Percentiles rank a stretch among this genome's conserved stretches.
Conservation (phyloP, 1,284 basidiomycete species). For the Agaricales sp. region DNA sequence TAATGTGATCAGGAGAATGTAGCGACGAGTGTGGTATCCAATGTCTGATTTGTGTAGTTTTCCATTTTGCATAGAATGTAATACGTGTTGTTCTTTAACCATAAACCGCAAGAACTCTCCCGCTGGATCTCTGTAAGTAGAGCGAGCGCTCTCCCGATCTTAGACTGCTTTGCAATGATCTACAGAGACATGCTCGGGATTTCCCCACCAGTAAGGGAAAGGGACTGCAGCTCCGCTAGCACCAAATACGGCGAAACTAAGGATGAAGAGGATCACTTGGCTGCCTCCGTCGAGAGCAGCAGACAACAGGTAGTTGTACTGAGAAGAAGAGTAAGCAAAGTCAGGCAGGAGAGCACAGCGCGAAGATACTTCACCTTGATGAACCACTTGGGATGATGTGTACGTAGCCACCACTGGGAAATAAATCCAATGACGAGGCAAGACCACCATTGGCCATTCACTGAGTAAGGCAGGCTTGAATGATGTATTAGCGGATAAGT, state of each 20-base stretch:
- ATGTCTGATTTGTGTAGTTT: no score
- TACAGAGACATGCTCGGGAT: no score
- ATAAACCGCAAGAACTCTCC: no score
- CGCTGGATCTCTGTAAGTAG: no score
- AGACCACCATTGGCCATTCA: slow-evolving; percentile 42
- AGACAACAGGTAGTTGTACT: slow-evolving; percentile 35
- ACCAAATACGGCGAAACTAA: slow-evolving; percentile 60
- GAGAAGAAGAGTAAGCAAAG: slow-evolving; percentile 5
- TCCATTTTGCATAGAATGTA: no score
- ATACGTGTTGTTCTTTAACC: no score
- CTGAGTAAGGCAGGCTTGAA: slow-evolving; percentile 42
- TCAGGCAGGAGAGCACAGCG: slow-evolving; percentile 7
- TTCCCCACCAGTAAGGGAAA: slow-evolving; percentile 34
- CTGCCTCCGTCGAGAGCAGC: slow-evolving; percentile 37
- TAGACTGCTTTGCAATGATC: no score
- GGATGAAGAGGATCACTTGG: slow-evolving; percentile 36
- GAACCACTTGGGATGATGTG: slow-evolving; percentile 34
- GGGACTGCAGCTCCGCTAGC: slow-evolving; percentile 45
- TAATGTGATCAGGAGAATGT: background rate
- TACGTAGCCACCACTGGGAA: slow-evolving; percentile 39
- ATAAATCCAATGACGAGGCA: slow-evolving; percentile 36
- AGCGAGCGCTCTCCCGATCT: no score
- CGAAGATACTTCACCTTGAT: slow-evolving; percentile 25
- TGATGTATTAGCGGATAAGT: background rate
- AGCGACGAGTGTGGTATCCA: no score